phyloP scores from a whole-genome alignment of 306 rosid species.

The Hippophae gyantsensis region DNA sequence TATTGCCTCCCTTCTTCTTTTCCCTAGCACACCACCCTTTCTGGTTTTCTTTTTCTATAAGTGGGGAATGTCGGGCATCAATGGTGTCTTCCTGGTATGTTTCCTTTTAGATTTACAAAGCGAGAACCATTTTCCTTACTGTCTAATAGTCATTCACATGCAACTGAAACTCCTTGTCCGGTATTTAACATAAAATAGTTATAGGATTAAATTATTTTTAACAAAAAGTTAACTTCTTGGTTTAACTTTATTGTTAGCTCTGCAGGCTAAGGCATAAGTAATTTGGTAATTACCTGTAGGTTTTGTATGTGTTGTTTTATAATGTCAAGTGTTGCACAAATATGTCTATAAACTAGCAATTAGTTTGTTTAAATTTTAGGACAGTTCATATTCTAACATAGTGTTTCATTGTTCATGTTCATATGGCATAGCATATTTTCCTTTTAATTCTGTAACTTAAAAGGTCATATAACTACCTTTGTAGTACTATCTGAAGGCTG shows the following conservation, averaged over 20 bases:
- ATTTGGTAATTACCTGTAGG: too few relatives aligned
- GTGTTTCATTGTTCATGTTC: background rate
- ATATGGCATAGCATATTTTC: background rate
- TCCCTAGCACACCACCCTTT: background rate
- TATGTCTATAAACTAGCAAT: background rate
- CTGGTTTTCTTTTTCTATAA: slow-evolving; percentile 63
- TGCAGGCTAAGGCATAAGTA: too few relatives aligned
- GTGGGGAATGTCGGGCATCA: slow-evolving; percentile 74
- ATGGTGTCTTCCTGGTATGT: slow-evolving; percentile 49
- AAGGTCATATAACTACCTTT: slow-evolving; percentile 8
- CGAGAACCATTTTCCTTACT: background rate
- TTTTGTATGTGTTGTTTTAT: background rate
- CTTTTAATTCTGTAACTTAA: slow-evolving; percentile 14
- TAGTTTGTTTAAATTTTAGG: background rate
- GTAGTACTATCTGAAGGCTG: slow-evolving; percentile 84
- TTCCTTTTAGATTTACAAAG: slow-evolving; percentile 1
- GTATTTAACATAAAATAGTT: too few relatives aligned
- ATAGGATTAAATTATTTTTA: too few relatives aligned
- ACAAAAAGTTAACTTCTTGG: too few relatives aligned
- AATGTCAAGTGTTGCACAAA: background rate
- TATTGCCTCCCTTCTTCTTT: too few relatives aligned
- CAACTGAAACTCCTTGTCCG: too few relatives aligned
- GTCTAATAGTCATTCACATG: background rate
- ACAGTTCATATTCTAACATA: background rate
- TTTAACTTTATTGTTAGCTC: too few relatives aligned